phyloP scores from a whole-genome alignment of 345 rosid genomes.

The Heritiera littoralis region DNA sequence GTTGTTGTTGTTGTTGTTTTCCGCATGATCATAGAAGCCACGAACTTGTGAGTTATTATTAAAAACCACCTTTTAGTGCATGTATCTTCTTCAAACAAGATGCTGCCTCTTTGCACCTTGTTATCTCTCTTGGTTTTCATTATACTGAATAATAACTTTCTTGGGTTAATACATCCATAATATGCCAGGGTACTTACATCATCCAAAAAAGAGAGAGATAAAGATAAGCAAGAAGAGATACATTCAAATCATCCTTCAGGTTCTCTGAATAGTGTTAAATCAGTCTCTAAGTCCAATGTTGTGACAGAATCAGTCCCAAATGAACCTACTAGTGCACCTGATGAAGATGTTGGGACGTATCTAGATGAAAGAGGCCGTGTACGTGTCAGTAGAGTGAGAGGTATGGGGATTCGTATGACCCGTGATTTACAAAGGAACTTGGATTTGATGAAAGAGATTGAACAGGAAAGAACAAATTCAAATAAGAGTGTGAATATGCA shows the following conservation, averaged over 20 bases:
- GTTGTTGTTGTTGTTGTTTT: neutral
- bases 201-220: conserved; percentile 48
- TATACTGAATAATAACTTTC: conserved; percentile 10
- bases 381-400: conserved; percentile 73
- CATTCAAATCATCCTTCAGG: conserved; percentile 34
- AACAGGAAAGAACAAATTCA: conserved; percentile 41
- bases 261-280: conserved; percentile 31
- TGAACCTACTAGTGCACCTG: conserved; percentile 41
- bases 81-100: neutral
- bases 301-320: conserved; percentile 36
- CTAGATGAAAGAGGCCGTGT: conserved; percentile 76
- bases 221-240: conserved; percentile 38
- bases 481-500: conserved; percentile 15
- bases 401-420: conserved; percentile 95
- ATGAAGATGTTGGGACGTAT: conserved; percentile 75
- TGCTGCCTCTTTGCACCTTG: neutral
- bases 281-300: conserved; percentile 40
- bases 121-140: neutral
- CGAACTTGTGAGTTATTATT: neutral
- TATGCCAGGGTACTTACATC: conserved; percentile 61
- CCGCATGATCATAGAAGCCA: neutral
- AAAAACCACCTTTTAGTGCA: neutral
- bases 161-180: conserved; percentile 17
- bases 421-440: conserved; percentile 95
- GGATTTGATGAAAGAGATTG: conserved; percentile 87